Evolutionary conservation across 768 basidiomycete genomes (phyloP), one percentile per base, ranked within the genome.

Genomic region (Dioszegia aurantiaca): DNA sequence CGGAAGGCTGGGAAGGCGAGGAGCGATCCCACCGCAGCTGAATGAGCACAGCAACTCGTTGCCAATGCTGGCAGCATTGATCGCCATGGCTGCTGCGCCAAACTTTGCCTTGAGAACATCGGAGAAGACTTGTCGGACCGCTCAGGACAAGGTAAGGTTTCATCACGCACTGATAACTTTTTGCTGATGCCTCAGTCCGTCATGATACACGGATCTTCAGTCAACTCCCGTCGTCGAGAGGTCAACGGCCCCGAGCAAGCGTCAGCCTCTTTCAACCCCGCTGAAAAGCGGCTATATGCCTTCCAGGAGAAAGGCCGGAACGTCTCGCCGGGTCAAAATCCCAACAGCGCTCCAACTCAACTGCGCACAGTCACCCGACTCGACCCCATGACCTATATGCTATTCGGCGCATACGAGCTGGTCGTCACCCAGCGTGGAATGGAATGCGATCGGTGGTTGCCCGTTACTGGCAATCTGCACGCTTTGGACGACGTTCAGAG

Each of bases 401-500:
- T 97, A 11, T 94, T 97, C 67, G 93, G 92, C 5, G 91, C 90
- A 0, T 85, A 89, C 74, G 82, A 85, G 48, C 81, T 92, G 28
- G 78, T 83, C 59, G 84, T 87, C 40, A 83, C 83, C 0, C 82
- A 84, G 37, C 81, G 83, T 17, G 89, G 90, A 5, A 74, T 97
- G 48, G 86, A 87, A 68, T 92, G 90, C 69, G 93, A 97, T 69
- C 85, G 83, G 42, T 97, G 93, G 92, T 78, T 97, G 11, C 89
- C 91, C 21, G 81, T 86, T 36, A 55, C 61, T 2, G 88, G 88
- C 39, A 83, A 86, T 61, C 65, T 86, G 48, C 81, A 86, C 66
- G 83, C 84, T 1, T 77, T 95, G 67, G 89, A 93, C 70, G 86
- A 90, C 62, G 79, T 94, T n/a, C 86, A 87, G 73, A 82, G 84